phyloP scores from a whole-genome alignment of 257 asterid species.

The Buddleja alternifolia region DNA sequence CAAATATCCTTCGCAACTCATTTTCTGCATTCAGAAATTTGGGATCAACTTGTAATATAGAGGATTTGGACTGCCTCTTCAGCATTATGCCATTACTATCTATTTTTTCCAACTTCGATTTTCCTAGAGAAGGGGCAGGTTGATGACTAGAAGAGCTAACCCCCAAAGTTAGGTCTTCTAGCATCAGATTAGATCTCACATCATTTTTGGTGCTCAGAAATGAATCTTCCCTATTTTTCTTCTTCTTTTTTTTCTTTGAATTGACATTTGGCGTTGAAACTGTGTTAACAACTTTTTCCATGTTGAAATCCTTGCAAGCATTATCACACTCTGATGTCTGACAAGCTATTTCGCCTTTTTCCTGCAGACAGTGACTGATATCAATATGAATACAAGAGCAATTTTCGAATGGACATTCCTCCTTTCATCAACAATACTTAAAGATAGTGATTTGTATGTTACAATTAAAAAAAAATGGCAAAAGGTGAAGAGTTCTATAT shows the following conservation, averaged over 20 bases:
- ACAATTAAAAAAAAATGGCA: no score
- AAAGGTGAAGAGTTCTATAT: neutral
- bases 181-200: constrained; percentile 32
- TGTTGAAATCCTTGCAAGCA: constrained; percentile 35
- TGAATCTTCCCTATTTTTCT: constrained; percentile 46
- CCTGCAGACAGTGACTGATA: constrained; percentile 51
- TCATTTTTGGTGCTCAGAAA: constrained; percentile 32
- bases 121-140: constrained; percentile 35
- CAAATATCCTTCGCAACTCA: constrained; percentile 91
- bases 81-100: constrained; percentile 37
- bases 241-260: constrained; percentile 61
- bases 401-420: constrained; percentile 16
- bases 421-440: constrained; percentile 12
- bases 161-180: constrained; percentile 56
- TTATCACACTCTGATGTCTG: constrained; percentile 33
- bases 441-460: constrained; percentile 3
- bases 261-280: constrained; percentile 42
- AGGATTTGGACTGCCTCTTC: constrained; percentile 45
- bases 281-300: constrained; percentile 31
- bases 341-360: constrained; percentile 37
- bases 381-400: constrained; percentile 4
- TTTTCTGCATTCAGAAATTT: constrained; percentile 84
- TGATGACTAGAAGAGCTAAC: constrained; percentile 51
- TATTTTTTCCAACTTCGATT: constrained; percentile 35
- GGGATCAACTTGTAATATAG: constrained; percentile 76